Base-by-base conservation (phyloP, 257 asterid species). In the Gardenia jasminoides region DNA sequence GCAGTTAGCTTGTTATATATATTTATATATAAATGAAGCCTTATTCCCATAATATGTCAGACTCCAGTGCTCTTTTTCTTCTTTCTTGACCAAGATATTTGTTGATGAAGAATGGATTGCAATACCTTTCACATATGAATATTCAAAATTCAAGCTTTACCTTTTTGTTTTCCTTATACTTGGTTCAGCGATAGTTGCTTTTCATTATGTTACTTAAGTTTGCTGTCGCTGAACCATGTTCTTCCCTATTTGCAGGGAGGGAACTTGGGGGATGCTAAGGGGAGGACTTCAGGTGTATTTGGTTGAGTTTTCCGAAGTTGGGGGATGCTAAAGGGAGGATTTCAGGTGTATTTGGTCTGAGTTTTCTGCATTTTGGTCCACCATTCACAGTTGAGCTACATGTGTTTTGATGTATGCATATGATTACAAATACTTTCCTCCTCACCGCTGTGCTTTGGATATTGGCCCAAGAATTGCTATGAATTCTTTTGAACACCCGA, bases 221-320 rank as follows among this genome's bases (percentile, higher is more conserved):
- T 76, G 64, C 48, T 28, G 75, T 76, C 70, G 76, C 62, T 68
- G 62, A 43, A 82, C 46, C 79, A 67, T 48, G 67, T 59, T 47
- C 68, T 67, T 78, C 73, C 77, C 70, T 80, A 70, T 50, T n/a
- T 76, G 71, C 69, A 54, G 72, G 46, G 81, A 68, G 79, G 28
- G 36, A 67, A 22, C 71, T 76, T 86, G 84, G 83, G 52, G 47
- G 79, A 81, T 61, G 28, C 73, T 54, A 30, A 66, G 64, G 65
- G 77, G 62, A 61, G 39, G 67, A 64, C 22, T 12, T 70, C 70
- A 24, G 59, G 33, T 19, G 54, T 33, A 19, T 28, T 48, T 72
- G 31, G 0, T 59, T 26, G 9, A 6, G 10, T 62, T 80, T 48
- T 46, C 5, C 36, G 66, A n/a, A n/a, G n/a, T n/a, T n/a, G n/a